Evolutionary conservation across 257 asterid species (phyloP), one percentile per base, ranked within the genome.

Genomic region (Parsonsia alboflavescens): DNA sequence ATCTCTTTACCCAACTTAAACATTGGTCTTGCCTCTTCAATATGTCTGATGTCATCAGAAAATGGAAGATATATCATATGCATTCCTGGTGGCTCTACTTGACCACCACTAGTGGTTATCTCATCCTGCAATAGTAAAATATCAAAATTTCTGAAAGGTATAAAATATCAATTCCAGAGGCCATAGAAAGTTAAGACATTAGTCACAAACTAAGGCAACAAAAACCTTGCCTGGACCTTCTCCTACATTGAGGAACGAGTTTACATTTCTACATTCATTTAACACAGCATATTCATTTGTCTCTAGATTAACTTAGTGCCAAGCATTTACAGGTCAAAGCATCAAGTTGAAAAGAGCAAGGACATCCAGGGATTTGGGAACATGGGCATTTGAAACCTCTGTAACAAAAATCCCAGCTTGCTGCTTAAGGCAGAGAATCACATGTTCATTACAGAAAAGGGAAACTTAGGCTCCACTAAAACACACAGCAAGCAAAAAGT

Each of bases 71-170:
- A 85, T 79, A 94, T 90, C 91, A 94, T 87, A 81, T 94, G 96
- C 98, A 94, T 94, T 77, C 99, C 99, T 49, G 99, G 97, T 78
- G 99, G 99, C 86, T 94, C 99, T 57, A 92, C 82, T 88, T 92
- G 99, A 76, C 99, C 99, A 72, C 96, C 75, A 71, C 80, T 41
- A 80, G 86, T 89, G 46, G 81, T 80, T 77, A 89, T 86, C 88
- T 94, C 99, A 56, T 89, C 96, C 98, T 93, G 90, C 79, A 82
- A 33, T 33, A 1, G 3, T 3, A 33, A 33, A 33, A 33, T 33
- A 33, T 33, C 3, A 33, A 33, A 42, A 68, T 77, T 79, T 42
- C 22, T 69, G 65, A 76, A 80, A 70, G 62, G 50, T 36, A 16
- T 48, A 45, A 54, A 39, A 68, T 45, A 30, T 30, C 54, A 39